phyloP scores from a whole-genome alignment of 192 early-diverging fungal genomes.

The Entomortierella chlamydospora region DNA sequence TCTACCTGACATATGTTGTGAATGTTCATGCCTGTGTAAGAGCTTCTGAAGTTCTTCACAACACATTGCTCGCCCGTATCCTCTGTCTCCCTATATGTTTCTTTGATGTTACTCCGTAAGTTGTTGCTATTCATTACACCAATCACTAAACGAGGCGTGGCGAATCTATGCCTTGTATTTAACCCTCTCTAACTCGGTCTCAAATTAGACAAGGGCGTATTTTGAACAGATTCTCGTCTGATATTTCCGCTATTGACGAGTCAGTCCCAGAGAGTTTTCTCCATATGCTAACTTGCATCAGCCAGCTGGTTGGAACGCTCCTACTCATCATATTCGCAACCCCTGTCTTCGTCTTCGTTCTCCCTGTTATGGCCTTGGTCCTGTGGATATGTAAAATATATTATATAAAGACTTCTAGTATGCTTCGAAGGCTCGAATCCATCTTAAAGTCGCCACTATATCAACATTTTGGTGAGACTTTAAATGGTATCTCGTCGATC shows the following conservation, averaged over 20 bases:
- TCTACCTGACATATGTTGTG: conserved; percentile 9
- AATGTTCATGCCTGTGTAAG: conserved; percentile 8
- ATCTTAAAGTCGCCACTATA: conserved; percentile 81
- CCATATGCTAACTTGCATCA: conserved; percentile 56
- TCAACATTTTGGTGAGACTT: conserved; percentile 74
- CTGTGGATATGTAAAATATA: conserved; percentile 67
- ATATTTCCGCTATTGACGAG: conserved; percentile 84
- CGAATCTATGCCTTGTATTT: no score
- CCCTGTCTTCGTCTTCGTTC: conserved; percentile 75
- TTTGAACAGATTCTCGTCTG: conserved; percentile 87
- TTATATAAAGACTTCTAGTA: conserved; percentile 82
- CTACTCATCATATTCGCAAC: conserved; percentile 68
- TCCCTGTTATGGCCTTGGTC: conserved; percentile 64
- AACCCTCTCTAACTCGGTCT: background rate
- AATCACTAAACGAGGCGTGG: no score
- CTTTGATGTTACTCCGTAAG: conserved; percentile 73
- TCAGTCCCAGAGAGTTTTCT: conserved; percentile 59
- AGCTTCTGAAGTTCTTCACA: conserved; percentile 22
- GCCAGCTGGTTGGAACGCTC: conserved; percentile 64
- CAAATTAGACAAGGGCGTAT: conserved; percentile 51
- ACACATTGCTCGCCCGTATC: conserved; percentile 41
- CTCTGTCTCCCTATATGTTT: conserved; percentile 69
- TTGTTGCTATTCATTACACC: no score
- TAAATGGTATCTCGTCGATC: conserved; percentile 81
- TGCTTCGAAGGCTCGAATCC: conserved; percentile 83